Percentiles rank a stretch among this genome's conserved stretches.
These are phyloP conservation scores for Gonapodya sp. DNA, from an alignment of 192 early-diverging fungal species.

Conservation along the genomic window DNA sequence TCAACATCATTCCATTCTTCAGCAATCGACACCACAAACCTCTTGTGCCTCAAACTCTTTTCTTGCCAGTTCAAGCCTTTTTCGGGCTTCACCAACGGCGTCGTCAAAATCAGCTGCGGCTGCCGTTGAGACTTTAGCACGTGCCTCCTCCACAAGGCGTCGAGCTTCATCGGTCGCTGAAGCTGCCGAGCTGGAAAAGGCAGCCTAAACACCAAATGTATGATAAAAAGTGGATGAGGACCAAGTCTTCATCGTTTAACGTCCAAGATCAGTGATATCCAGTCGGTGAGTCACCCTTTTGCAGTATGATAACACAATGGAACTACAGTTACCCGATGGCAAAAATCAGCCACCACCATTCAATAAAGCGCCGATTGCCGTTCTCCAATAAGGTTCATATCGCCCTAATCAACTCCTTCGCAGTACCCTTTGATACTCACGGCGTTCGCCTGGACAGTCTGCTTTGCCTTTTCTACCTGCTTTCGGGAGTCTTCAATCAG, in stretches of 20 bases:
- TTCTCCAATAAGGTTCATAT: no score
- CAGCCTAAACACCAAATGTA: neutral
- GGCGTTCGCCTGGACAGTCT: neutral
- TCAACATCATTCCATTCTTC: neutral
- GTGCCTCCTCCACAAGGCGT: neutral
- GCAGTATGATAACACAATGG: no score
- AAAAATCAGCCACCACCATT: no score
- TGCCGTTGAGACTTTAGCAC: neutral
- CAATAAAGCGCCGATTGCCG: no score
- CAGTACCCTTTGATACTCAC: neutral
- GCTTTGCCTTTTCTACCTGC: neutral
- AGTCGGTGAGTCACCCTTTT: no score
- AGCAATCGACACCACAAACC: neutral
- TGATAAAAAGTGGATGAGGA: no score
- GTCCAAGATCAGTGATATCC: no score
- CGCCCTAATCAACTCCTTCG: no score
- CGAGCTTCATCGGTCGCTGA: neutral
- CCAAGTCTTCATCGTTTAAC: no score
- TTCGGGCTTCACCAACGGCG: neutral
- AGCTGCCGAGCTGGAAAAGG: neutral
- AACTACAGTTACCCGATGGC: no score
- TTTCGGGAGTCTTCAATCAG: neutral
- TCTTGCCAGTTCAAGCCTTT: neutral
- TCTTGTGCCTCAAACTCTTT: neutral
- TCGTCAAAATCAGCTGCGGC: neutral